phyloP scores from a whole-genome alignment of 2,329 filamentous ascomycete species.

The Colletotrichum higginsianum region DNA sequence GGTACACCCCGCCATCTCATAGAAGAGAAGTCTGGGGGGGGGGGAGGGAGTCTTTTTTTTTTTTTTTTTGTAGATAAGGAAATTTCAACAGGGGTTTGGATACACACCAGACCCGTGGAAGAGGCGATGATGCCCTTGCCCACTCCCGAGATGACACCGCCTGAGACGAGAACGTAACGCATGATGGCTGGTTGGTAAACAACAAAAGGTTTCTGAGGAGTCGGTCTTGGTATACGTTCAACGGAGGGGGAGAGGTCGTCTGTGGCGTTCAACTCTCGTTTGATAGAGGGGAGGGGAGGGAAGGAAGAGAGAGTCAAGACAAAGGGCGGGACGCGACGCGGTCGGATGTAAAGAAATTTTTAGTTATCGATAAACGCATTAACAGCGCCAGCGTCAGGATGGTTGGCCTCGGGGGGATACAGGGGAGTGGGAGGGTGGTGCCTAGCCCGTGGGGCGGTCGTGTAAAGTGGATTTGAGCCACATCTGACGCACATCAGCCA shows the following conservation, averaged over 20 bases:
- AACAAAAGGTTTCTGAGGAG: slow-evolving; percentile 9
- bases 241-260: neutral
- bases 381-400: slow-evolving; percentile 10
- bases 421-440: no score
- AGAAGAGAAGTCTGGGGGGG: neutral
- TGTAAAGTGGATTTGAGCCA: slow-evolving; percentile 31
- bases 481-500: neutral
- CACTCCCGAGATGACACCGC: slow-evolving; percentile 71
- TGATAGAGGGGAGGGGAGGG: slow-evolving; percentile 40
- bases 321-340: slow-evolving; percentile 41
- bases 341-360: slow-evolving; percentile 43
- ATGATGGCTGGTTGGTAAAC: slow-evolving; percentile 41
- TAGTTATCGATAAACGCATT: slow-evolving; percentile 42
- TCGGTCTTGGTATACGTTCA: slow-evolving; percentile 22
- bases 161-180: slow-evolving; percentile 50
- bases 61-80: slow-evolving; percentile 43
- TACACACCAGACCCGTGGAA: slow-evolving; percentile 71
- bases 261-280: slow-evolving; percentile 34
- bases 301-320: slow-evolving; percentile 36
- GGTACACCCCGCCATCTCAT: slow-evolving; percentile 4
- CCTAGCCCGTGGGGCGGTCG: slow-evolving; percentile 10
- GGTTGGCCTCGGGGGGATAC: neutral
- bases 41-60: no score
- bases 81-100: slow-evolving; percentile 40
- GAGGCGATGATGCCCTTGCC: slow-evolving; percentile 76